Conservation (phyloP, 805 yeast genomes). For the Brettanomyces sp. region DNA sequence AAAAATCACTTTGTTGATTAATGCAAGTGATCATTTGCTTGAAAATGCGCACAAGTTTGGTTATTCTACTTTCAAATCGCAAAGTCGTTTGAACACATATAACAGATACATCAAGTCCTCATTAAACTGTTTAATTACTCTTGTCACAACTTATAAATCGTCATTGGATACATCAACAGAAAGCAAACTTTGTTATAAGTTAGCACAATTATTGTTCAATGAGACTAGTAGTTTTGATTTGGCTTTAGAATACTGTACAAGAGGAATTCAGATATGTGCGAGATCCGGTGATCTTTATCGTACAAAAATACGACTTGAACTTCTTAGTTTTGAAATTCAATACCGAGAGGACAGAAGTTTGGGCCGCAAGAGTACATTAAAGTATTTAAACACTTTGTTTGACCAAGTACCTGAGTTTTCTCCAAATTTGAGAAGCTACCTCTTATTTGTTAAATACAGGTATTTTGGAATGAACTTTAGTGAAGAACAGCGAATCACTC, state of each 20-base stretch:
- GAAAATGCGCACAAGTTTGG: constrained; percentile 11
- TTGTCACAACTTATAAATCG: constrained; percentile 22
- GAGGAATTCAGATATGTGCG: constrained; percentile 19
- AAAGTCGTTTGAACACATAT: constrained; percentile 18
- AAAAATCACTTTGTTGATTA: background rate
- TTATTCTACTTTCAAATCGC: constrained; percentile 7
- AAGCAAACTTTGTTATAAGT: constrained; percentile 25
- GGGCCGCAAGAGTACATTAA: constrained; percentile 17
- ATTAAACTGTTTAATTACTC: constrained; percentile 27
- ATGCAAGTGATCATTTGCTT: background rate
- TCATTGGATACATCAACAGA: constrained; percentile 25
- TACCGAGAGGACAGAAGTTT: constrained; percentile 15
- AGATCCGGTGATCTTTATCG: constrained; percentile 15
- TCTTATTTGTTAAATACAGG: constrained; percentile 24
- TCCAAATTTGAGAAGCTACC: constrained; percentile 17
- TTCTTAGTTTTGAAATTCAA: constrained; percentile 29
- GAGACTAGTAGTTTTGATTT: constrained; percentile 33
- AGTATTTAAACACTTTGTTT: constrained; percentile 23
- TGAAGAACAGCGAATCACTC: constrained; percentile 17
- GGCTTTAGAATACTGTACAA: constrained; percentile 30
- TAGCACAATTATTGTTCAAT: constrained; percentile 28
- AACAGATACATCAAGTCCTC: constrained; percentile 26
- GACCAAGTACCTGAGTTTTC: constrained; percentile 8
- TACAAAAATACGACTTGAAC: constrained; percentile 25
- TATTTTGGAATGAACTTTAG: constrained; percentile 22